Evolutionary conservation across 208 protist species (phyloP).

Genomic region (Angomonas ambiguus): DNA sequence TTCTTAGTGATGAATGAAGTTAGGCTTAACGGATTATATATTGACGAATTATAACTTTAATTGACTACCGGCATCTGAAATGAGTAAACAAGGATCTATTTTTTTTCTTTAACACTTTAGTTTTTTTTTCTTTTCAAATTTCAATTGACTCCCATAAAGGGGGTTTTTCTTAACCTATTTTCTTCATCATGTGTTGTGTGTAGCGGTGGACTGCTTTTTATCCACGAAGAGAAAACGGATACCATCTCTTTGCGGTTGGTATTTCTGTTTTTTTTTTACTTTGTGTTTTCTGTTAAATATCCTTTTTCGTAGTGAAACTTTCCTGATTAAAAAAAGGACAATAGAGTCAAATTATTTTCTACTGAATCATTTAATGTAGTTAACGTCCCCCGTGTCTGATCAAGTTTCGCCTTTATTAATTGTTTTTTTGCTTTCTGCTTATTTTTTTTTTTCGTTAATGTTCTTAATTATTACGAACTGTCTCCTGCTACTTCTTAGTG

Average conservation of each 20-base stretch:
- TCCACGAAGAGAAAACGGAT: too few relatives aligned
- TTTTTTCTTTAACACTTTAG: too few relatives aligned
- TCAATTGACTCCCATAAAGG: too few relatives aligned
- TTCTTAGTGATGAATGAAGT: neutral
- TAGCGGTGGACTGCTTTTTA: too few relatives aligned
- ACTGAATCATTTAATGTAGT: neutral
- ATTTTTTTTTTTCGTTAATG: neutral
- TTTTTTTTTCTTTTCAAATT: neutral
- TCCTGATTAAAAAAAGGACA: constrained; percentile 6
- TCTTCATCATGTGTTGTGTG: too few relatives aligned
- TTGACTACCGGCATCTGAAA: too few relatives aligned
- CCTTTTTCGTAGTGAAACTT: neutral
- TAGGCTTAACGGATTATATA: neutral
- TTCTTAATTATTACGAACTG: neutral
- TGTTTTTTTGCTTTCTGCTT: constrained; percentile 1
- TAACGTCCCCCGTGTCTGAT: neutral
- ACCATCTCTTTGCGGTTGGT: neutral
- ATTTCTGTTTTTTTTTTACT: neutral
- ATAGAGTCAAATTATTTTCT: constrained; percentile 3
- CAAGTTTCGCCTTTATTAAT: neutral
- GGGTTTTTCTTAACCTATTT: too few relatives aligned
- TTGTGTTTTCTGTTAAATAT: neutral
- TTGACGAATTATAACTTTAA: neutral
- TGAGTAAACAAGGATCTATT: too few relatives aligned
- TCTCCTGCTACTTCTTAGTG: neutral